phyloP scores from a whole-genome alignment of 2,329 filamentous ascomycete genomes.

The Fusarium nanum region DNA sequence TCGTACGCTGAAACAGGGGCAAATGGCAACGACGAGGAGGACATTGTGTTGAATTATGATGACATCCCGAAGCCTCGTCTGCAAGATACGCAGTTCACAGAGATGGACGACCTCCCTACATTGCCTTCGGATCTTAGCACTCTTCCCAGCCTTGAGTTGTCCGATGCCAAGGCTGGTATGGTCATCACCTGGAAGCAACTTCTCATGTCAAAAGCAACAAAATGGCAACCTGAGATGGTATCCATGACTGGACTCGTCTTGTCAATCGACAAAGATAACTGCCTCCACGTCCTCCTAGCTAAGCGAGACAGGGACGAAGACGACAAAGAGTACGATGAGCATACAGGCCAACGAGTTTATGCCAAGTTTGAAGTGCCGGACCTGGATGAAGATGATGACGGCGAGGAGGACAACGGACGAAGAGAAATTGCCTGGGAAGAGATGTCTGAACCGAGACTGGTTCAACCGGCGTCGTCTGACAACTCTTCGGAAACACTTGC shows the following conservation, averaged over 20 bases:
- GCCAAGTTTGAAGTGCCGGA: constrained; percentile 81
- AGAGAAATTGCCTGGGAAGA: constrained; percentile 70
- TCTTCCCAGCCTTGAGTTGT: constrained; percentile 62
- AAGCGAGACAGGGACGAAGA: constrained; percentile 72
- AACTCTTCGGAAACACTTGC: constrained; percentile 43
- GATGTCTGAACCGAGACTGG: constrained; percentile 74
- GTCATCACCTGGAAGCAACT: constrained; percentile 77
- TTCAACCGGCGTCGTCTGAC: constrained; percentile 55
- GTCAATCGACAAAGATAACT: constrained; percentile 62
- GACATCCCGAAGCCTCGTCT: constrained; percentile 49
- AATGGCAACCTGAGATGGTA: constrained; percentile 73
- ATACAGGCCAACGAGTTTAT: constrained; percentile 78
- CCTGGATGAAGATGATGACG: constrained; percentile 66
- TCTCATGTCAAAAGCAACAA: constrained; percentile 69
- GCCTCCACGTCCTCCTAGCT: constrained; percentile 73
- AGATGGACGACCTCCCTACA: constrained; percentile 70
- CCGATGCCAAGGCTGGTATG: constrained; percentile 67
- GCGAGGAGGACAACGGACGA: constrained; percentile 69
- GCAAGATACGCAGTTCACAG: constrained; percentile 59
- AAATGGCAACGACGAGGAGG: constrained; percentile 36
- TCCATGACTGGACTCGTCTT: constrained; percentile 75
- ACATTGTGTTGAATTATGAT: constrained; percentile 57
- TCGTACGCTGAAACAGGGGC: constrained; percentile 5
- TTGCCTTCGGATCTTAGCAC: constrained; percentile 68
- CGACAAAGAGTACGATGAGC: constrained; percentile 70